Evolutionary conservation across 768 basidiomycete species (phyloP).

Genomic region (Cystofilobasidium macerans): DNA sequence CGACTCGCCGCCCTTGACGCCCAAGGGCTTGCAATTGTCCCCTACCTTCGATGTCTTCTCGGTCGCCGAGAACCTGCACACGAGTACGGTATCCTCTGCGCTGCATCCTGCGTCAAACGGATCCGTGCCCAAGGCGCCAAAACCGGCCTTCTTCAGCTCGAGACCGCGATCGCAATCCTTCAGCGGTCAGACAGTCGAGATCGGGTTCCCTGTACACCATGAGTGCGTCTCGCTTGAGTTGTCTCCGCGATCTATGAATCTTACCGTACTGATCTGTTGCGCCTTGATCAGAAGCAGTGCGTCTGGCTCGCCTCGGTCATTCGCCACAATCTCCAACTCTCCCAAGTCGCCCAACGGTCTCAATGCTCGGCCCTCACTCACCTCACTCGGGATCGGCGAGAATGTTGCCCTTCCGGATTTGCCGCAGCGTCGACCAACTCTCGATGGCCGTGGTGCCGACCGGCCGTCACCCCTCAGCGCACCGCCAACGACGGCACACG

Average conservation of each 20-base stretch:
- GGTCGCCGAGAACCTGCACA: background rate
- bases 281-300: no score
- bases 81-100: background rate
- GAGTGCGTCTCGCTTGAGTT: background rate
- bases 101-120: background rate
- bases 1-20: background rate
- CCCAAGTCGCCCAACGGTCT: background rate
- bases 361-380: background rate
- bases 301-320: background rate
- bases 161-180: slow-evolving; percentile 21
- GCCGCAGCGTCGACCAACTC: background rate
- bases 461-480: background rate
- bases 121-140: background rate
- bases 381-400: background rate
- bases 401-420: background rate
- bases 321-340: background rate
- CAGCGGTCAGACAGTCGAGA: slow-evolving; percentile 3
- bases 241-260: background rate
- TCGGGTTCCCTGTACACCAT: background rate
- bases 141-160: background rate
- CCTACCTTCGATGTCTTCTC: background rate
- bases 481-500: background rate
- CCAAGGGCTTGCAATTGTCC: slow-evolving; percentile 2
- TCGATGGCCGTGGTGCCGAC: background rate
- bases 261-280: background rate